Base-by-base conservation (phyloP, 805 yeast genomes). In the Candida hispaniensis region DNA sequence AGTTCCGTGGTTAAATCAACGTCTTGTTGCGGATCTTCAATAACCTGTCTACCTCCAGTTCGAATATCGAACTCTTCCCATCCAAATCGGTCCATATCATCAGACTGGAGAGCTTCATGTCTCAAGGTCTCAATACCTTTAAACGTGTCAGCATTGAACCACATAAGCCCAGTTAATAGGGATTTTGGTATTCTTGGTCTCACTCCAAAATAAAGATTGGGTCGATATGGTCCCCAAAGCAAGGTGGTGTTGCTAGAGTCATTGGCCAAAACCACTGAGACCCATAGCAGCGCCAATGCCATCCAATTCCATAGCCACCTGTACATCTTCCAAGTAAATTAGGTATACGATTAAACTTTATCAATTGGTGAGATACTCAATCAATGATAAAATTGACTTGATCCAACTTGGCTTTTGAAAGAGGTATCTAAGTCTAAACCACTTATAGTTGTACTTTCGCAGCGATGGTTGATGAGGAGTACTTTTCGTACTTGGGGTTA, bases 31-130 rank as follows among this genome's bases (percentile, higher is more conserved):
- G 59, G 55, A 52, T 91, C 98, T 21, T 63, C 58, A 17, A 91
- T 73, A 2, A 69, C 61, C 50, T 91, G 88, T 41, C 69, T 62
- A 0, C 98, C 98, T 14, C 98, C 98, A 9, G 57, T 32, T 44
- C 97, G 66, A 4, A 95, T 85, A 51, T 91, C 97, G 53, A 79
- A 91, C 21, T 64, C 60, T n/a, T 70, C 64, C 95, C 96, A 91
- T 15, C 86, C 82, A 46, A 80, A 88, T 36, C 70, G 73, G 14
- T 64, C 65, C 59, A 85, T 64, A 32, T 73, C 68, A 48, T 85
- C 88, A 21, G 61, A 61, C 46, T 75, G 85, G 34, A 77, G 82
- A 48, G 85, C 80, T 38, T 69, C 65, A 54, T 85, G 94, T 46
- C 94, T 71, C 14, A 78, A 55, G 14, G 63, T 58, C 4, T 63